Evolutionary conservation across 768 basidiomycete genomes (phyloP), one percentile per base, ranked within the genome.

Genomic region (Lactarius quietus): DNA sequence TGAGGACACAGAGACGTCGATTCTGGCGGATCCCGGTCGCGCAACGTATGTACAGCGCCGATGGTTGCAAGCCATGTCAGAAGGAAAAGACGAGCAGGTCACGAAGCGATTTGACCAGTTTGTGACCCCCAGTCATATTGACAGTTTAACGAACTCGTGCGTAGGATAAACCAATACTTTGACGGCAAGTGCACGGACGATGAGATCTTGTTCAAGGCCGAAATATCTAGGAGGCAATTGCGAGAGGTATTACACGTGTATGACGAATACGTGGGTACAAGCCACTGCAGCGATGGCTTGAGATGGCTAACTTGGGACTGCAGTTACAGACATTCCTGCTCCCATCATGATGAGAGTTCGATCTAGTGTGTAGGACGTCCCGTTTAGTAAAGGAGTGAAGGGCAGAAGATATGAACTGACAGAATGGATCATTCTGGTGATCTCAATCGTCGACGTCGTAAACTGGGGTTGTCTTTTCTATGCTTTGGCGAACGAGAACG

Each of bases 11-110:
- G 77, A 77, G 58, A 80, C 86, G 6, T 84, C 88, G 3, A 86
- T 96, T 76, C 93, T 96, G 53, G 80, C 82, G 63, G 90, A 93
- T 75, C 95, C 95, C 26, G 89, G 86, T 1, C 81, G 87, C 51
- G 94, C 94, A 20, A 92, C 88, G 20, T 83, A 88, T 23, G 75
- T 87, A 64, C 88, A 96, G 75, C 82, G 89, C 55, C 82, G 84
- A 60, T 96, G 94, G 93, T 78, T 97, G 61, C 82, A 86, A n/a
- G 89, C 87, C n/a, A 97, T 98, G 86, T 89, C 88, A 3, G 87
- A 90, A 35, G 88, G 87, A 1, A 92, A 90, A 74, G 88, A 92
- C 57, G 81, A 85, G 57, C 73, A 79, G 18, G 81, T 92, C 57
- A 84, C 84, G 5, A 83, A 81, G 70, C 84, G 88, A 51, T 98